A percentile compares a stretch with the other conserved stretches of the same genome.
Evolutionary conservation across 2,329 filamentous ascomycete genomes (phyloP).

Genomic region (Sphaerulina populicola): DNA sequence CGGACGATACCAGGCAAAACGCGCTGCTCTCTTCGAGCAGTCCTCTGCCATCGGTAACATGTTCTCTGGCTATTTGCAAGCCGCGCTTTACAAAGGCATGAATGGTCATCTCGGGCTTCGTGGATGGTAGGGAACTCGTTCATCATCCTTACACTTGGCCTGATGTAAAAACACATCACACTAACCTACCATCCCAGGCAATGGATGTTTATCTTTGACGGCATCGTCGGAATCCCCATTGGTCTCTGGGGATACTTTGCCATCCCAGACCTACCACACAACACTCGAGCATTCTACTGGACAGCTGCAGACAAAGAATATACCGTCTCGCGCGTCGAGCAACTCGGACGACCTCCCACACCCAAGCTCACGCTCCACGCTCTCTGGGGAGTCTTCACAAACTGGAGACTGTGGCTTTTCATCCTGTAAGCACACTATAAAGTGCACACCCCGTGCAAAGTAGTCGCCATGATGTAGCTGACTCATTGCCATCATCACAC

Average conservation of each 20-base stretch:
- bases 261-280: slow-evolving; percentile 45
- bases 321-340: slow-evolving; percentile 9
- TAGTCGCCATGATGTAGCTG: no score
- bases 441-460: no score
- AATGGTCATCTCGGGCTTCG: slow-evolving; percentile 32
- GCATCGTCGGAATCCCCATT: slow-evolving; percentile 47
- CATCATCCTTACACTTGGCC: no score
- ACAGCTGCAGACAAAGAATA: slow-evolving; percentile 19
- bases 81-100: slow-evolving; percentile 42
- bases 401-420: slow-evolving; percentile 14
- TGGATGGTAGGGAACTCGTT: slow-evolving; percentile 38
- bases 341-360: slow-evolving; percentile 4
- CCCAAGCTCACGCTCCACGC: slow-evolving; percentile 7
- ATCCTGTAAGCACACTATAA: slow-evolving; percentile 9
- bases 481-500: no score
- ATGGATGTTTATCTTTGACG: slow-evolving; percentile 46
- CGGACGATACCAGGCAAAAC: slow-evolving; percentile 28
- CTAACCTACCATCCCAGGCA: neutral
- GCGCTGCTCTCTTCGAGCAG: slow-evolving; percentile 46
- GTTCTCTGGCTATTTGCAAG: slow-evolving; percentile 49
- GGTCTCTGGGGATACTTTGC: slow-evolving; percentile 44
- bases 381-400: slow-evolving; percentile 7
- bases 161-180: no score
- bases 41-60: slow-evolving; percentile 39
- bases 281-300: slow-evolving; percentile 43